phyloP scores from a whole-genome alignment of 331 rosid genomes.

The Erythrophleum ivorense region DNA sequence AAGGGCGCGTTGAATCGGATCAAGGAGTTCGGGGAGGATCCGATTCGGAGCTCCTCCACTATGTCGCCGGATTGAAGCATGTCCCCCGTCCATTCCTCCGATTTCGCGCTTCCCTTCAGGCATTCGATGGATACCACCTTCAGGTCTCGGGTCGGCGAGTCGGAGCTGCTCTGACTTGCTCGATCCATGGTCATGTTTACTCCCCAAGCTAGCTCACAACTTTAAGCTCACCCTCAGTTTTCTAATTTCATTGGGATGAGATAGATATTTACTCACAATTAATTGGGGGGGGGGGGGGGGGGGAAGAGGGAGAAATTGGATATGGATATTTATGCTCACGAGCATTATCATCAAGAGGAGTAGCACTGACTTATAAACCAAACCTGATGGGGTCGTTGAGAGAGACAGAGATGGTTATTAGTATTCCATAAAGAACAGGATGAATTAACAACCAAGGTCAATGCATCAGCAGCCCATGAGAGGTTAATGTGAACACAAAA shows the following conservation, averaged over 20 bases:
- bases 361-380: background rate
- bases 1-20: slow-evolving; percentile 67
- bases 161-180: slow-evolving; percentile 59
- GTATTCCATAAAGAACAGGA: background rate
- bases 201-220: background rate
- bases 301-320: background rate
- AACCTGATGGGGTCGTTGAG: background rate
- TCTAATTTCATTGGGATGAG: too few relatives aligned
- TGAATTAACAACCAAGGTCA: slow-evolving; percentile 5
- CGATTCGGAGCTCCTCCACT: slow-evolving; percentile 82
- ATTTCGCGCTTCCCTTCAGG: slow-evolving; percentile 69
- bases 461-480: background rate
- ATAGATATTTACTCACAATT: background rate
- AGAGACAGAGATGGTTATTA: background rate
- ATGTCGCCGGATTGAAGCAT: slow-evolving; percentile 92
- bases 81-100: slow-evolving; percentile 85
- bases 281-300: background rate
- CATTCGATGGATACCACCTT: slow-evolving; percentile 81
- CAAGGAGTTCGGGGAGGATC: slow-evolving; percentile 44
- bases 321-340: background rate
- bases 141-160: slow-evolving; percentile 54
- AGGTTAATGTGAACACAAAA: slow-evolving; percentile 24
- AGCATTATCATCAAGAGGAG: background rate
- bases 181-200: slow-evolving; percentile 81
- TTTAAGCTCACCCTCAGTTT: too few relatives aligned